Percentiles rank a stretch among this genome's conserved stretches.
These are phyloP conservation scores for Calonectria crousiana DNA, from an alignment of 2,329 filamentous ascomycete genomes.

Conservation along the genomic window DNA sequence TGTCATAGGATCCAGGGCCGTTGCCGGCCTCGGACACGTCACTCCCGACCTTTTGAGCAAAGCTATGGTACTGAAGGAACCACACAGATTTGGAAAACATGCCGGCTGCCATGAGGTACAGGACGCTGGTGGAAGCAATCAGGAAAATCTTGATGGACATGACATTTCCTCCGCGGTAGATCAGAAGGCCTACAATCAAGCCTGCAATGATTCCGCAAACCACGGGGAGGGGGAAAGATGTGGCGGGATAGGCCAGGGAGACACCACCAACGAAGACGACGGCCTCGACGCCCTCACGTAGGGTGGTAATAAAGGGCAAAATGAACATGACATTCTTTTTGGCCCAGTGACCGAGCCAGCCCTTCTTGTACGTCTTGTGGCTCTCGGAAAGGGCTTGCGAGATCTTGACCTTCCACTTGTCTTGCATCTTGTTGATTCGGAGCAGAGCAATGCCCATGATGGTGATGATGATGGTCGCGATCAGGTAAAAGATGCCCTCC, in stretches of 20 bases:
- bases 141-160: slow-evolving; percentile 74
- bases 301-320: slow-evolving; percentile 81
- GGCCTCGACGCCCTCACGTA: slow-evolving; percentile 82
- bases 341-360: slow-evolving; percentile 62
- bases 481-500: slow-evolving; percentile 77
- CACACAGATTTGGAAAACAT: slow-evolving; percentile 82
- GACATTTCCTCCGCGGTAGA: slow-evolving; percentile 65
- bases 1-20: slow-evolving; percentile 83
- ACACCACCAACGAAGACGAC: slow-evolving; percentile 86
- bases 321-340: slow-evolving; percentile 84
- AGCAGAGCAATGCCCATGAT: slow-evolving; percentile 80
- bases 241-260: slow-evolving; percentile 74
- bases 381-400: slow-evolving; percentile 69
- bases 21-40: slow-evolving; percentile 60
- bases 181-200: slow-evolving; percentile 71
- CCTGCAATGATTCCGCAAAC: slow-evolving; percentile 75
- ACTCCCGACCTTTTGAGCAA: slow-evolving; percentile 63
- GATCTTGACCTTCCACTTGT: slow-evolving; percentile 83
- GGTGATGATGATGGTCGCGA: slow-evolving; percentile 79
- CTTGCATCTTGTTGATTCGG: slow-evolving; percentile 79
- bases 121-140: slow-evolving; percentile 80
- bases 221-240: slow-evolving; percentile 77
- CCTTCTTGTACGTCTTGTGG: slow-evolving; percentile 56
- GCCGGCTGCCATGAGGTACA: slow-evolving; percentile 85
- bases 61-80: slow-evolving; percentile 76